Base-by-base conservation (phyloP, 2,329 filamentous ascomycete genomes). In the Metarhizium robertsii region DNA sequence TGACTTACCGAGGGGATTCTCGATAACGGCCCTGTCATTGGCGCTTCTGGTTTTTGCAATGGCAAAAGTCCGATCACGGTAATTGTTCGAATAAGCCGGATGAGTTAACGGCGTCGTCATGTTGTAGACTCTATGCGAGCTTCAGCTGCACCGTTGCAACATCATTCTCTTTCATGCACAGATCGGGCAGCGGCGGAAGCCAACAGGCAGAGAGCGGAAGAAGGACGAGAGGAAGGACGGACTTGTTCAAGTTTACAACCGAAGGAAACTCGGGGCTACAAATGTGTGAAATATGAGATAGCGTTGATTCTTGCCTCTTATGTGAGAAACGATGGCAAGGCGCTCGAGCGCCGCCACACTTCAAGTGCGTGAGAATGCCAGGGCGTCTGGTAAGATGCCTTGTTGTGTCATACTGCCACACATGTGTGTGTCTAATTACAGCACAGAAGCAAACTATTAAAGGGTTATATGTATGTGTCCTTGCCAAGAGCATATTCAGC, bases 11-110 rank as follows among this genome's bases (percentile, higher is more conserved):
- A 73, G 57, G 2, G 70, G 68, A 46, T 70, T 73, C 51, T 72
- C 70, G 25, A 73, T 72, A 43, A 72, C 60, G 7, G 66, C 66
- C 34, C 66, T 64, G 51, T 67, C 65, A 47, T 71, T 71, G 29
- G 63, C 60, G 16, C 64, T 65, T 53, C 69, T 64, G 48, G 60
- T 64, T 11, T 61, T 56, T 2, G 64, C 61, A 50, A 69, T 65
- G 14, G 57, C 56, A 11, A 57, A 53, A 40, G 64, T 54, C 10
- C 59, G 53, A 13, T 63, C 60, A 29, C 60, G 53, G 34, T 52
- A 50, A 18, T 47, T 34, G 18, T 11, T 30, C 8, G 48, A 55
- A 6, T 50, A 45, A 10, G 45, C 43, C 30, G 57, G 48, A 3
- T 46, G 50, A 8, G 43, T 51, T 29, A 52, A 36, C 20, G 58